Base-by-base conservation (phyloP, 1,139 yeast genomes). In the Debaryomycetaceae sp. region DNA sequence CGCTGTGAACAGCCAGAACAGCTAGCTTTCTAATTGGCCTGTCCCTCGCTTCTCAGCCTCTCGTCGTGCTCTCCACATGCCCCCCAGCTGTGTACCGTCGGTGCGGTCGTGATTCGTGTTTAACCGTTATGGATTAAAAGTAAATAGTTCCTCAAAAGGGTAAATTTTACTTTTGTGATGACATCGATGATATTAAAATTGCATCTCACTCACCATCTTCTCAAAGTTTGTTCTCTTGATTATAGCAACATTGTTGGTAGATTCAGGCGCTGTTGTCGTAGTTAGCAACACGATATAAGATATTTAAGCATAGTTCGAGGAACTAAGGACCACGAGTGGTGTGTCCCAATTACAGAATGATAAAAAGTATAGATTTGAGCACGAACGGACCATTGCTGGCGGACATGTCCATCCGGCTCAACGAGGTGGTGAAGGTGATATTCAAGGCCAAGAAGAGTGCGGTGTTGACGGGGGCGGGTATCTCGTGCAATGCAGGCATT, bases 401-500 rank as follows among this genome's bases (percentile, higher is more conserved):
- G 13, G 69, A 67, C 24, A 59, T 59, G 22, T 50, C 66, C 37
- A 69, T 71, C 35, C 59, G 59, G 43, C 56, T 73, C 38, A 63
- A 70, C 42, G 78, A 73, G 49, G 69, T 69, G 24, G 60, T 71
- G 42, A 72, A 71, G 51, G 41, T 55, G 41, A 68, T 85, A 9
- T 72, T 67, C 52, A 72, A 82, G 54, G 51, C 74, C 41, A 75
- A 75, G 49, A 80, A 75, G 57, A 69, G 83, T 39, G 69, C 84
- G 9, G 74, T 84, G 6, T 74, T 90, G 45, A 89, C 97, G 0
- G 97, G 98, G 6, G 98, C 98, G 1, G 98, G 98, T 1, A 88
- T 91, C 47, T 88, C 97, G 24, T 89, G 97, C 62, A 89, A 87
- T 61, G 97, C 98, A 0, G 98, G 98, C 0, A 91, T 91, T 45